Base-by-base conservation (phyloP, 192 early-diverging fungal species). In the Phlyctochytrium planicorne region DNA sequence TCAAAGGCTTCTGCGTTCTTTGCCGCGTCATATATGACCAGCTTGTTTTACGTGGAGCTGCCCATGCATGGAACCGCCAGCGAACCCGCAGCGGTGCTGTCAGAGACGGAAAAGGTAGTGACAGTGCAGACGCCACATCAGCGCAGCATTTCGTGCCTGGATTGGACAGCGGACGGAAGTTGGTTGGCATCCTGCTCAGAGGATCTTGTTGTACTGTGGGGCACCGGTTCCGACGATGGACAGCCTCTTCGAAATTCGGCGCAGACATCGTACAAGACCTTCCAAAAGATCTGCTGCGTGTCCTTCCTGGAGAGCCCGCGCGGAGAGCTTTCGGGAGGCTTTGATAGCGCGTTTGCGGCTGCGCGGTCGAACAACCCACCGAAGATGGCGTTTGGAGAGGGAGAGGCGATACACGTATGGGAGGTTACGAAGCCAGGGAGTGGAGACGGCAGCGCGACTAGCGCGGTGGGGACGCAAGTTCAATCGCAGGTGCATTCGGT, bases 121-220 rank as follows among this genome's bases (percentile, higher is more conserved):
- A n/a, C n/a, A n/a, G n/a, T n/a, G 27, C 55, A 10, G 20, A 57
- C 55, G 55, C 55, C 55, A 29, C 55, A 57, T 25, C 16, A 25
- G 55, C 16, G 27, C 14, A 29, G 25, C 20, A 57, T 57, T 29
- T 14, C 27, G 10, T 12, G 55, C 14, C 25, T 57, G 10, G 10
- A 25, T 57, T 57, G 55, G 55, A 25, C 55, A 24, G 20, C 16
- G 10, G 55, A 57, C 55, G 55, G 55, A 10, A 4, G 6, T 27
- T 57, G 55, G 55, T 10, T 57, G 12, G 10, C 27, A 24, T 25
- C 20, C 12, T 57, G 55, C 25, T 57, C 20, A 6, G 55, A 57
- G 6, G 55, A 57, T 10, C 25, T 25, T 14, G 55, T 57, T 29
- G 55, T 57, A 12, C 55, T 57, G 6, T 57, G 55, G 55, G 55